Evolutionary conservation across 495 filamentous ascomycete species (phyloP).

Genomic region (Trypethelium eluteriae): DNA sequence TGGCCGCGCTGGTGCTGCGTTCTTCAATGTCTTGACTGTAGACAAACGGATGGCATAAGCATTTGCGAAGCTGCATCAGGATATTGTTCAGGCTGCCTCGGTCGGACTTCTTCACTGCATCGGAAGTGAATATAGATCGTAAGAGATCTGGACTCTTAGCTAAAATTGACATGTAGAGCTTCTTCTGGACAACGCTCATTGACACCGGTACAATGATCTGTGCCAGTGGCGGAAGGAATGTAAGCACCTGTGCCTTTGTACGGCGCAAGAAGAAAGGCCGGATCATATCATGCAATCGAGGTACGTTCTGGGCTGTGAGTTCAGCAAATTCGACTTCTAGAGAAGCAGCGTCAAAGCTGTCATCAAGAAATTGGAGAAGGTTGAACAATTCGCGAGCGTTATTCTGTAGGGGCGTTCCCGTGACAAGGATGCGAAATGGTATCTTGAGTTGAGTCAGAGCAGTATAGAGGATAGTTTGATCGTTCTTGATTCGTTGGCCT

Average conservation of each 20-base stretch:
- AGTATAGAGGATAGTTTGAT: slow-evolving; percentile 71
- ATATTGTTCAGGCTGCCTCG: slow-evolving; percentile 81
- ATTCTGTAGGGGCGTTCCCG: slow-evolving; percentile 86
- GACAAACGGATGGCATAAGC: slow-evolving; percentile 89
- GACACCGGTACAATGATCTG: slow-evolving; percentile 91
- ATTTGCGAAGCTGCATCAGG: slow-evolving; percentile 89
- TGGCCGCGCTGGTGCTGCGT: slow-evolving; percentile 42
- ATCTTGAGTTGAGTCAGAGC: slow-evolving; percentile 63
- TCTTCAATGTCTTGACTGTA: slow-evolving; percentile 89
- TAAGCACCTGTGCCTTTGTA: slow-evolving; percentile 83
- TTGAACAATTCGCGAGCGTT: slow-evolving; percentile 93
- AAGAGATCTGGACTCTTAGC: slow-evolving; percentile 84
- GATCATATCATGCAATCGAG: slow-evolving; percentile 73
- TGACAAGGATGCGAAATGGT: slow-evolving; percentile 75
- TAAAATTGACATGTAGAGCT: slow-evolving; percentile 88
- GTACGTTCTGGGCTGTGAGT: slow-evolving; percentile 71
- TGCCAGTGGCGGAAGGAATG: slow-evolving; percentile 82
- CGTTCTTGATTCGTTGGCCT: slow-evolving; percentile 92
- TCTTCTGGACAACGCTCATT: slow-evolving; percentile 88
- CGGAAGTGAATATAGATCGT: slow-evolving; percentile 66
- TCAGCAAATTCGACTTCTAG: slow-evolving; percentile 69
- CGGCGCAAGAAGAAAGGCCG: slow-evolving; percentile 73
- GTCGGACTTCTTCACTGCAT: slow-evolving; percentile 54
- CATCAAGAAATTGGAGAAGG: slow-evolving; percentile 84
- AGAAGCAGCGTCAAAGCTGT: slow-evolving; percentile 54